Evolutionary conservation across 768 basidiomycete genomes (phyloP).

Genomic region (Pluteus cervinus): DNA sequence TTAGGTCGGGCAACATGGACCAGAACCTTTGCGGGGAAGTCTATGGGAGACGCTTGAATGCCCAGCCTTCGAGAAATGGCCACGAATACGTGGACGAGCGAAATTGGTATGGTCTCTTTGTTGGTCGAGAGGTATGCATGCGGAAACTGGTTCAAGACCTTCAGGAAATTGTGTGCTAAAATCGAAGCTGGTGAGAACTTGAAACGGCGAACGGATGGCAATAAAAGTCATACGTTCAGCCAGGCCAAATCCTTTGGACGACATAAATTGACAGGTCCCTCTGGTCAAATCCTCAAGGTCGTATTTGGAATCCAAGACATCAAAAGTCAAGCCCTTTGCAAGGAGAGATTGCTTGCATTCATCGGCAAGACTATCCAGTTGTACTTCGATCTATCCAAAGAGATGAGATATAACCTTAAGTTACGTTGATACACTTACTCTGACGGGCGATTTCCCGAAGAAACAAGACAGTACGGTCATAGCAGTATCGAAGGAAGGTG

Average conservation of each 20-base stretch:
- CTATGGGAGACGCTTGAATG: conserved; percentile 44
- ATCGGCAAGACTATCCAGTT: conserved; percentile 32
- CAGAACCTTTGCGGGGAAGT: conserved; percentile 52
- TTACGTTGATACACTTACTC: conserved; percentile 24
- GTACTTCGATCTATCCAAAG: conserved; percentile 28
- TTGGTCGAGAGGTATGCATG: conserved; percentile 47
- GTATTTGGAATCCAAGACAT: conserved; percentile 23
- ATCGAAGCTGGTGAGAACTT: background rate
- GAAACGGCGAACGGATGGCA: background rate
- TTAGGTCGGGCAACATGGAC: conserved; percentile 39
- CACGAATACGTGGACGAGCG: conserved; percentile 53
- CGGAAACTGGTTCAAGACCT: conserved; percentile 51
- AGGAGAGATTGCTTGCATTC: conserved; percentile 35
- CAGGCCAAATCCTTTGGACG: conserved; percentile 38
- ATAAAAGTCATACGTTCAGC: conserved; percentile 36
- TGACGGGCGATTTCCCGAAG: conserved; percentile 35
- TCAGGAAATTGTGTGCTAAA: conserved; percentile 31
- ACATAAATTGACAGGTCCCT: conserved; percentile 47
- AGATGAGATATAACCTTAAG: conserved; percentile 1
- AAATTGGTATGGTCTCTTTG: conserved; percentile 51
- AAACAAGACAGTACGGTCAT: conserved; percentile 54
- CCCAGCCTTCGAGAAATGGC: conserved; percentile 46
- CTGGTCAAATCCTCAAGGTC: conserved; percentile 29
- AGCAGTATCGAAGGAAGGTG: no score
- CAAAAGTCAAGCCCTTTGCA: conserved; percentile 17